These are phyloP conservation scores for Penicillium sp. DNA, from an alignment of 2,329 filamentous ascomycete genomes.

Conservation along the genomic window DNA sequence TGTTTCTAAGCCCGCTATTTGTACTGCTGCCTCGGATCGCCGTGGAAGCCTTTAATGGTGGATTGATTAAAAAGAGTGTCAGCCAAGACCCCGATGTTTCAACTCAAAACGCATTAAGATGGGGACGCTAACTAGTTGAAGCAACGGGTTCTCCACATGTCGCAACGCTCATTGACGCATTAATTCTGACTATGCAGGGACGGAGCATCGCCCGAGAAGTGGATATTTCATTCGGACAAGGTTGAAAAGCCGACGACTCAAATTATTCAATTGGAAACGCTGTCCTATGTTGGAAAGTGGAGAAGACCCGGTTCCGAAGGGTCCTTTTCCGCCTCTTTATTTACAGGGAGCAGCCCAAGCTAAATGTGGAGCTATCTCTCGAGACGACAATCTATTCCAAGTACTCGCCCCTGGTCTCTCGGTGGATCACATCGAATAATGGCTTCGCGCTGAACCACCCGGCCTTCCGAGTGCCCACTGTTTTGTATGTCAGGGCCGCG, in stretches of 20 bases:
- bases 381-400: constrained; percentile 37
- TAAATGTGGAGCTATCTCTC: neutral
- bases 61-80: constrained; percentile 1
- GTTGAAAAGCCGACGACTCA: neutral
- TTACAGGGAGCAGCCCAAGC: neutral
- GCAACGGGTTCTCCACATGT: neutral
- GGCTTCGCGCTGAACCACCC: constrained; percentile 73
- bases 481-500: constrained; percentile 65
- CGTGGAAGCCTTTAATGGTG: neutral
- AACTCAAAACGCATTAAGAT: constrained; percentile 8
- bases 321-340: neutral
- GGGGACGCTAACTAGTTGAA: neutral
- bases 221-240: neutral
- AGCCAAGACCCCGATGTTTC: constrained; percentile 5
- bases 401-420: constrained; percentile 59
- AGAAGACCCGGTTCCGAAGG: neutral
- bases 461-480: constrained; percentile 59
- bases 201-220: neutral
- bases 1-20: neutral
- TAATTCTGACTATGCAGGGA: constrained; percentile 1
- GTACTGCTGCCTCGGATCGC: neutral
- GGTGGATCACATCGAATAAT: constrained; percentile 67
- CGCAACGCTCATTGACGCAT: constrained; percentile 5
- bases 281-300: neutral
- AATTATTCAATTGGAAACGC: neutral